Conservation (phyloP, 441 rosid species). For the Populus hybrid region DNA sequence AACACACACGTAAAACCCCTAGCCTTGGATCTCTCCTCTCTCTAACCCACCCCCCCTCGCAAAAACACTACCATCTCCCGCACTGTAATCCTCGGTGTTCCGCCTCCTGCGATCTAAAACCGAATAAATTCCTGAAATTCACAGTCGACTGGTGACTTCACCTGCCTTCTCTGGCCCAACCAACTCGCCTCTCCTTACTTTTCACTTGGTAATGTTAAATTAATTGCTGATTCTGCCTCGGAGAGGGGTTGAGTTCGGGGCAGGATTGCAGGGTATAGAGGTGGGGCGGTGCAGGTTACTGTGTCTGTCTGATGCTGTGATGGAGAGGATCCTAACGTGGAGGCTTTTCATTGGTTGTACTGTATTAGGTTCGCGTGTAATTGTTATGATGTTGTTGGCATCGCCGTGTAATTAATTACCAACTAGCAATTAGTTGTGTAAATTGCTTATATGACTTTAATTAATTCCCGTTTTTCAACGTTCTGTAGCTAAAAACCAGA, state of each 20-base stretch:
- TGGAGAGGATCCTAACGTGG: conserved; percentile 77
- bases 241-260: conserved; percentile 66
- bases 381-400: conserved; percentile 27
- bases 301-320: conserved; percentile 44
- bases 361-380: conserved; percentile 53
- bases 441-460: too few species aligned
- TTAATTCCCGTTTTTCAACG: too few species aligned
- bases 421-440: not conserved
- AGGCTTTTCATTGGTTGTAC: conserved; percentile 74
- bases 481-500: too few species aligned
- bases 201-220: conserved; percentile 39
- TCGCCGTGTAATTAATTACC: not conserved
- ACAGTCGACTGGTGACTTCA: conserved; percentile 53
- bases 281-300: conserved; percentile 53
- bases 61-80: conserved; percentile 40
- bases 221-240: conserved; percentile 40
- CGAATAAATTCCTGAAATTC: conserved; percentile 69
- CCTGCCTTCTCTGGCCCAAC: conserved; percentile 87
- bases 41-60: conserved; percentile 37
- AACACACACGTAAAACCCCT: conserved; percentile 67
- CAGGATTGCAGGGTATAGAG: conserved; percentile 53
- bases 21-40: conserved; percentile 53
- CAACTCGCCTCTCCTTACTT: conserved; percentile 54
- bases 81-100: conserved; percentile 59
- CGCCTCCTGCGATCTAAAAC: conserved; percentile 55